A percentile compares a stretch with the other conserved stretches of the same genome.
phyloP scores from a whole-genome alignment of 257 asterid genomes.

The Plantago elongata region DNA sequence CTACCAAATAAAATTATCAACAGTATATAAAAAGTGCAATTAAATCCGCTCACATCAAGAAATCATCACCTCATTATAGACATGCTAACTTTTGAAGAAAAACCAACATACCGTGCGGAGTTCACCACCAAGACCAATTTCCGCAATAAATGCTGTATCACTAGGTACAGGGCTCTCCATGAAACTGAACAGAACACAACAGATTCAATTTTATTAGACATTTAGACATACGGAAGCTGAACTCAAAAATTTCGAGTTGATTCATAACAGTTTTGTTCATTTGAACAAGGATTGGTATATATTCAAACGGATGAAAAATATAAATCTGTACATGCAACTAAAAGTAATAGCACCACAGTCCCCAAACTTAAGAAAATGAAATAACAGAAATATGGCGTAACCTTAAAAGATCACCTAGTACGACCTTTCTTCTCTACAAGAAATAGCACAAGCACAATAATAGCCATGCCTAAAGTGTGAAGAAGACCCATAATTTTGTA shows the following conservation, averaged over 20 bases:
- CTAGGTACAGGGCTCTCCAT: conserved; percentile 83
- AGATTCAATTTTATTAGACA: background rate
- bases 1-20: background rate
- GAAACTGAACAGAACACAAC: conserved; percentile 49
- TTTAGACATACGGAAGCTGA: background rate
- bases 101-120: conserved; percentile 61
- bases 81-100: conserved; percentile 5
- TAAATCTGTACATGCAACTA: no score
- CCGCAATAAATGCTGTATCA: conserved; percentile 84
- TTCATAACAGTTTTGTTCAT: no score
- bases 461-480: no score
- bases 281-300: no score
- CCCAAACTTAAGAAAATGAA: no score
- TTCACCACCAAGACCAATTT: conserved; percentile 92
- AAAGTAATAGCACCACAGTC: no score
- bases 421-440: no score
- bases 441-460: no score
- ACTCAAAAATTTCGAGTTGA: background rate
- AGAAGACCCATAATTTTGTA: no score
- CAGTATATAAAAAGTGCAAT: background rate
- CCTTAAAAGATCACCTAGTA: no score
- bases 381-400: no score
- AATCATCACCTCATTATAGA: background rate
- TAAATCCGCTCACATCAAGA: background rate
- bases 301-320: no score